Evolutionary conservation across 1,284 basidiomycete genomes (phyloP).

Genomic region (Exsudoporus floridanus): DNA sequence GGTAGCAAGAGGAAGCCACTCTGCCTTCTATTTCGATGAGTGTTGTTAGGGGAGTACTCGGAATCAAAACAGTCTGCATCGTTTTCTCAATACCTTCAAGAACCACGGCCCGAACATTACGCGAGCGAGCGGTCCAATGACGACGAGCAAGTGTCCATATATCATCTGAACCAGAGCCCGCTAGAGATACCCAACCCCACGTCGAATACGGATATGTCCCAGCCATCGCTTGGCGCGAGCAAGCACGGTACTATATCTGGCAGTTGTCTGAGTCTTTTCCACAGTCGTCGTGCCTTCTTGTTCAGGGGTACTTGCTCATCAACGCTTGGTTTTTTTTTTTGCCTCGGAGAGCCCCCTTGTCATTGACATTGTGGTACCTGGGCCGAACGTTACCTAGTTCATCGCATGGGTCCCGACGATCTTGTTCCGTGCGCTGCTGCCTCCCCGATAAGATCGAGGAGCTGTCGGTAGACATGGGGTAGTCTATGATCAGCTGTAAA

Average conservation of each 20-base stretch:
- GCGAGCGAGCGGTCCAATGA: neutral
- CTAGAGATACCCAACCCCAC: slow-evolving; percentile 13
- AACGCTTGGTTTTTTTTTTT: slow-evolving; percentile 8
- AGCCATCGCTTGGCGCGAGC: slow-evolving; percentile 48
- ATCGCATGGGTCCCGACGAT: slow-evolving; percentile 36
- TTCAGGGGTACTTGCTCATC: slow-evolving; percentile 40
- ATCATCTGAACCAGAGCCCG: slow-evolving; percentile 1
- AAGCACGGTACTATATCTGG: slow-evolving; percentile 45
- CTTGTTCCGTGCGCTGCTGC: slow-evolving; percentile 43
- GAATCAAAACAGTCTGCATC: slow-evolving; percentile 1
- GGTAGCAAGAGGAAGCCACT: too few relatives aligned
- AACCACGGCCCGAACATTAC: neutral
- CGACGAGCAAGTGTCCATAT: neutral
- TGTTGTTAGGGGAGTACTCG: too few relatives aligned
- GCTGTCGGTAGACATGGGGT: slow-evolving; percentile 36
- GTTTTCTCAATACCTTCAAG: slow-evolving; percentile 7
- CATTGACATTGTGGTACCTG: slow-evolving; percentile 38
- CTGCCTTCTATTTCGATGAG: too few relatives aligned
- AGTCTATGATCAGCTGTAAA: slow-evolving; percentile 46
- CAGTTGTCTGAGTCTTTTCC: slow-evolving; percentile 33
- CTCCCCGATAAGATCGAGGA: slow-evolving; percentile 42
- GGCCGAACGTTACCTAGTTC: slow-evolving; percentile 38
- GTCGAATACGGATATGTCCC: too few relatives aligned
- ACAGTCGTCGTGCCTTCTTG: slow-evolving; percentile 42
- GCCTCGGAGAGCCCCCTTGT: slow-evolving; percentile 45